These are phyloP conservation scores for Paspalum vaginatum DNA, from an alignment of 176 grass and related monocot species.

Conservation along the genomic window DNA sequence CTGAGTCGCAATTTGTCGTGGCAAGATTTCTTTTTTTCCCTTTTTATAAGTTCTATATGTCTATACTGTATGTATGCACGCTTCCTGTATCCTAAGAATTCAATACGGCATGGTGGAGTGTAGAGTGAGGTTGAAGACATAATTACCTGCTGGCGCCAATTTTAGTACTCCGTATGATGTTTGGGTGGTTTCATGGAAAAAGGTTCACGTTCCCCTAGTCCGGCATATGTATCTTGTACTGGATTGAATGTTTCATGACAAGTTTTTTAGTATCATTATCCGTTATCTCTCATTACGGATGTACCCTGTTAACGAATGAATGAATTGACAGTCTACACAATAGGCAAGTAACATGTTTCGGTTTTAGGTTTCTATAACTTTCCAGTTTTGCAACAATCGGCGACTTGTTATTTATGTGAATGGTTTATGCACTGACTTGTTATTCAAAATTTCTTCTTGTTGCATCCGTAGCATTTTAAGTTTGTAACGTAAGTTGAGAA, in stretches of 20 bases:
- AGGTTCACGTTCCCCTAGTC: background rate
- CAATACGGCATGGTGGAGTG: background rate
- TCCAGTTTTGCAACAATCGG: background rate
- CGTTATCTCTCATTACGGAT: background rate
- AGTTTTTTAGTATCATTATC: background rate
- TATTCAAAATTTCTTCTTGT: background rate
- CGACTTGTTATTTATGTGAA: background rate
- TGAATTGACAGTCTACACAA: background rate
- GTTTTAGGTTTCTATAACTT: background rate
- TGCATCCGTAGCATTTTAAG: background rate
- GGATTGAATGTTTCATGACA: conserved; percentile 4
- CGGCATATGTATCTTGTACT: background rate
- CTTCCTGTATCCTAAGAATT: background rate
- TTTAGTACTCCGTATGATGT: background rate
- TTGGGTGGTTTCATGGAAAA: background rate
- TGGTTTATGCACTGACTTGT: background rate
- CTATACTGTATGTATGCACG: background rate
- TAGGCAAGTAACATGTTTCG: background rate
- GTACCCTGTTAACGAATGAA: background rate
- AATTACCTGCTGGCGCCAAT: background rate
- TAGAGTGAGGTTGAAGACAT: background rate
- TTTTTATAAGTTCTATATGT: background rate
- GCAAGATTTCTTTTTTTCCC: background rate
- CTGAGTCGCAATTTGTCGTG: background rate
- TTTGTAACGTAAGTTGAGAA: background rate